phyloP scores from a whole-genome alignment of 441 rosid species.

The Gossypium lobatum region DNA sequence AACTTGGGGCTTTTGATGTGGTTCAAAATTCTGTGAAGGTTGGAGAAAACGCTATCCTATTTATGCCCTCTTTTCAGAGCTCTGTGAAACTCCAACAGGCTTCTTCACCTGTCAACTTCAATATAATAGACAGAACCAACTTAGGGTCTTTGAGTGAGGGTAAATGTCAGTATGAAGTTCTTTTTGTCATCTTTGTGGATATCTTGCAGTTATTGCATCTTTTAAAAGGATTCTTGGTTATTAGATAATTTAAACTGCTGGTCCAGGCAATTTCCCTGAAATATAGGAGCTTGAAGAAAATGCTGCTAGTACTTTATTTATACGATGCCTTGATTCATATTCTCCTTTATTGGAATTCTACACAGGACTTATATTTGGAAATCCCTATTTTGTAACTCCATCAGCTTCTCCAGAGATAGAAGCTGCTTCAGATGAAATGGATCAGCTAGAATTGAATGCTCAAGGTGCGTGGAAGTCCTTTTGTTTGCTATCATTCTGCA shows the following conservation, averaged over 20 bases:
- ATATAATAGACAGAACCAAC: conserved; percentile 60
- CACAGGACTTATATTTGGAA: conserved; percentile 62
- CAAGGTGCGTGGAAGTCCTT: conserved; percentile 47
- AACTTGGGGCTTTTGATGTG: conserved; percentile 43
- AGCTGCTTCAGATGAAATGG: conserved; percentile 47
- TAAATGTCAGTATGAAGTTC: conserved; percentile 20
- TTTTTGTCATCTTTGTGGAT: background rate
- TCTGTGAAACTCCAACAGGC: conserved; percentile 36
- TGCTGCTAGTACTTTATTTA: background rate
- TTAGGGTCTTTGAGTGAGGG: conserved; percentile 73
- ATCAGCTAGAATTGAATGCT: conserved; percentile 59
- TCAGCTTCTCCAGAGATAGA: conserved; percentile 56
- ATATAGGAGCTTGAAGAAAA: background rate
- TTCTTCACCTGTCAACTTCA: conserved; percentile 52
- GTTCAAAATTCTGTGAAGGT: conserved; percentile 55
- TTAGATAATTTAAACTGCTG: conserved; percentile 1
- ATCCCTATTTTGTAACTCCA: conserved; percentile 63
- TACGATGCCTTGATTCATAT: background rate
- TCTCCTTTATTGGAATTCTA: conserved; percentile 18
- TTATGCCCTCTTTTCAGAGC: conserved; percentile 50
- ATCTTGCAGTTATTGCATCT: background rate
- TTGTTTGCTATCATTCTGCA: conserved; percentile 13
- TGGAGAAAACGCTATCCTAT: conserved; percentile 55
- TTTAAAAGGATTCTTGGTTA: background rate
- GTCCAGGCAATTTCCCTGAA: background rate